A percentile compares a stretch with the other conserved stretches of the same genome.
These are phyloP conservation scores for Didymosphaeria variabile DNA, from an alignment of 2,329 filamentous ascomycete species.

Conservation along the genomic window DNA sequence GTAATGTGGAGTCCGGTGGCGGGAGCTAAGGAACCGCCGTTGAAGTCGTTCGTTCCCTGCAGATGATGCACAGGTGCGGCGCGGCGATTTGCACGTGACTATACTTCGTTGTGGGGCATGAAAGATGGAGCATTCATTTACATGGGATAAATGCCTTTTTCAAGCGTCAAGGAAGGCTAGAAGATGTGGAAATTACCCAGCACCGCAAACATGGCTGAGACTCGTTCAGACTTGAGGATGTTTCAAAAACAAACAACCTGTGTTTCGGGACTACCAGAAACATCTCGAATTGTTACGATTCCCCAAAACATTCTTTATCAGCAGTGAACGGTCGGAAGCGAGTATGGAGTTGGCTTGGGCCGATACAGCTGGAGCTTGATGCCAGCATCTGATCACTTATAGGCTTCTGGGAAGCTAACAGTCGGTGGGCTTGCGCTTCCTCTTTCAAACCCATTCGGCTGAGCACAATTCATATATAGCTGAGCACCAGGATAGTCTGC, in stretches of 20 bases:
- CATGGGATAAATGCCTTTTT: neutral
- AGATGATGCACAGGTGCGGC: neutral
- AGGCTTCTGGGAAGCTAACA: slow-evolving; percentile 44
- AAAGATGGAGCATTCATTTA: neutral
- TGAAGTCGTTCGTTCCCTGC: neutral
- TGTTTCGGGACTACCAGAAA: neutral
- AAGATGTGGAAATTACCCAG: neutral
- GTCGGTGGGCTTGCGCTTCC: slow-evolving; percentile 35
- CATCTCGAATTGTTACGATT: neutral
- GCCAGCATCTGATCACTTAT: slow-evolving; percentile 38
- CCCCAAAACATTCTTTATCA: slow-evolving; percentile 28
- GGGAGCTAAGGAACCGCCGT: slow-evolving; percentile 1
- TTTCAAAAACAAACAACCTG: neutral
- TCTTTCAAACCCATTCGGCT: slow-evolving; percentile 41
- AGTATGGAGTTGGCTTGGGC: slow-evolving; percentile 52
- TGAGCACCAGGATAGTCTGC: slow-evolving; percentile 57
- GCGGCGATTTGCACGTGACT: neutral
- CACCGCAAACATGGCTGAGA: neutral
- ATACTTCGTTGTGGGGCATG: neutral
- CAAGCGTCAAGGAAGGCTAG: no score
- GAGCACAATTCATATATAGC: slow-evolving; percentile 52
- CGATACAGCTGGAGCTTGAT: slow-evolving; percentile 46
- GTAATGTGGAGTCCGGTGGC: slow-evolving; percentile 11
- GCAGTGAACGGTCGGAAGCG: slow-evolving; percentile 57
- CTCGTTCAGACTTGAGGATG: neutral